Base-by-base conservation (phyloP, 768 basidiomycete species). In the Suillus spraguei region DNA sequence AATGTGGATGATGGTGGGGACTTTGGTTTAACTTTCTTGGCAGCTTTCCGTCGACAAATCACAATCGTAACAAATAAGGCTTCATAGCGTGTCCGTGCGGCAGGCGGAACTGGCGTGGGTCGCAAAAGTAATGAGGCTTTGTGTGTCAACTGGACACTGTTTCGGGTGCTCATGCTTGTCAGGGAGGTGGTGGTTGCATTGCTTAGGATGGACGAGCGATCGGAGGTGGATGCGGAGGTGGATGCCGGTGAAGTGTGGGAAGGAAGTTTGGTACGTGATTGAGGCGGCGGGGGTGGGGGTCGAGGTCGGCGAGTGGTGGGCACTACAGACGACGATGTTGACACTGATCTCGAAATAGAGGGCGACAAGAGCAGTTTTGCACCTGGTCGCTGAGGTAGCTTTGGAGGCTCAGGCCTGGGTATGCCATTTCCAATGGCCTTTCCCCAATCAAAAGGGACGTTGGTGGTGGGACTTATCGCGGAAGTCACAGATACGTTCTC, bases 21-120 rank as follows among this genome's bases (percentile, higher is more conserved):
- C 4, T 77, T 67, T 2, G 78, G 74, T 39, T 71, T 70, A 41
- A 69, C 76, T 52, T 68, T 66, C 56, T 75, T 75, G 36, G 80
- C 78, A 63, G 13, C 24, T 55, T 74, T 78, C 33, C 82, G 81
- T 61, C 76, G 78, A 63, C 85, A 84, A 14, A 82, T 65, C 3
- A 88, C 72, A 67, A 89, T 90, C n/a, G 78, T 77, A 16, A 80
- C 77, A 67, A 92, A 94, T 2, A 93, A 79, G 5, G 75, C 74
- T 65, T 91, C 89, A 69, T 92, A 94, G 11, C 92, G 85, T 46
- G 75, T 78, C 24, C 85, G 83, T 14, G 87, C 88, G 3, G 84
- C 79, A 8, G 83, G 74, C 2, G 92, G 91, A 4, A 92, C 81
- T 3, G 91, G 91, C 0, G 90, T 85, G 1, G 87, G 85, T 3